Evolutionary conservation across 768 basidiomycete species (phyloP).

Genomic region (Leccinum fibrillosum): DNA sequence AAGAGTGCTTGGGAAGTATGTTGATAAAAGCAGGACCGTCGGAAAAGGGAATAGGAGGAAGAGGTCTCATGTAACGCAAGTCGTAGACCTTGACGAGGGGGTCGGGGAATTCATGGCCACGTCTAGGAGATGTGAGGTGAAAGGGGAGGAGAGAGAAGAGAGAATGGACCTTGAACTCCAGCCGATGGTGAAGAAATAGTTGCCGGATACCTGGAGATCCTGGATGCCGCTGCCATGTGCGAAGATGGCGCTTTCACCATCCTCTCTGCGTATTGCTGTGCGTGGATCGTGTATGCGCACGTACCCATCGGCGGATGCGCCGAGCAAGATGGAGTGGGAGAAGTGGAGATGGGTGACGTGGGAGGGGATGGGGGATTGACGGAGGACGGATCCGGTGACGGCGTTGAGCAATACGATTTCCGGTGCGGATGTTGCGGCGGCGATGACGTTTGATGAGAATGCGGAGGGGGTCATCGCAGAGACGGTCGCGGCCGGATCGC

Average conservation of each 20-base stretch:
- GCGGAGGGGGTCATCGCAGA: conserved; percentile 46
- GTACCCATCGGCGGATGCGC: conserved; percentile 71
- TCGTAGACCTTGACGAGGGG: conserved; percentile 94
- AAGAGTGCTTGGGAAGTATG: conserved; percentile 70
- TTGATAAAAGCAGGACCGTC: conserved; percentile 85
- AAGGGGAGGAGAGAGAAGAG: background rate
- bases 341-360: conserved; percentile 63
- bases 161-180: conserved; percentile 69
- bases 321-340: conserved; percentile 60
- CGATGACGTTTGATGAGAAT: conserved; percentile 53
- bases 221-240: conserved; percentile 83
- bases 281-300: conserved; percentile 71
- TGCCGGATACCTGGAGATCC: conserved; percentile 76
- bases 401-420: conserved; percentile 72
- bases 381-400: conserved; percentile 62
- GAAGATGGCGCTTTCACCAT: conserved; percentile 54
- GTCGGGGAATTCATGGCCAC: conserved; percentile 84
- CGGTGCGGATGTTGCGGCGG: conserved; percentile 53
- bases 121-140: conserved; percentile 45
- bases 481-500: conserved; percentile 31
- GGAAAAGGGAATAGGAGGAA: conserved; percentile 85
- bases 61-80: conserved; percentile 73
- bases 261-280: conserved; percentile 48
- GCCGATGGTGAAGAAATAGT: conserved; percentile 83
- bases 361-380: conserved; percentile 55